Conservation (phyloP, 176 grass and related monocot species). For the Cocos nucifera region DNA sequence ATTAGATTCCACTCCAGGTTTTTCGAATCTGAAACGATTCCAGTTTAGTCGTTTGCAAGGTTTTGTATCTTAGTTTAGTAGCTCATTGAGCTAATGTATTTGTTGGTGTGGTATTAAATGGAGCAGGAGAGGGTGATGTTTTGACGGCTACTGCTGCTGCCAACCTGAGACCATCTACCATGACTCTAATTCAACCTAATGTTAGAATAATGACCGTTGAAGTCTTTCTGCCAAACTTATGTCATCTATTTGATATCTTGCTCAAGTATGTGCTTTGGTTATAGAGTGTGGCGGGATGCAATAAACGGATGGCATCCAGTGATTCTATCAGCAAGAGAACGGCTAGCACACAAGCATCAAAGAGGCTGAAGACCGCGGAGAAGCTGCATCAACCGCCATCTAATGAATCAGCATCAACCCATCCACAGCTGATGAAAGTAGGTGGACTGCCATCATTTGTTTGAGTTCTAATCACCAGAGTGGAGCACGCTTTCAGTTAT, state of each 20-base stretch:
- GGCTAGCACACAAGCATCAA: constrained; percentile 14
- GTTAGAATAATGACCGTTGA: no score
- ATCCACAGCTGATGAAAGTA: constrained; percentile 25
- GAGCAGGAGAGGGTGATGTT: no score
- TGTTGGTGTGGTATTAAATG: no score
- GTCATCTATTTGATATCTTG: neutral
- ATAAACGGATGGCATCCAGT: constrained; percentile 27
- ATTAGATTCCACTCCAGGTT: constrained; percentile 26
- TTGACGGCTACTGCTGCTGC: no score
- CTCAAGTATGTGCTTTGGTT: constrained; percentile 4
- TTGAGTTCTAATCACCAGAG: neutral
- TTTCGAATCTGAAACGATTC: neutral
- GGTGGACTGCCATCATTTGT: neutral
- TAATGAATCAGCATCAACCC: constrained; percentile 15
- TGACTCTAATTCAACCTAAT: no score
- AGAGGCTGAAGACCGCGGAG: constrained; percentile 23
- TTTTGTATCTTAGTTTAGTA: neutral
- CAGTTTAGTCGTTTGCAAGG: neutral
- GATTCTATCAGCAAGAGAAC: constrained; percentile 6
- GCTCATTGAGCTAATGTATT: neutral
- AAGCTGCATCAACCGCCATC: constrained; percentile 16
- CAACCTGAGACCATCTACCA: no score
- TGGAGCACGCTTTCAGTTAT: neutral
- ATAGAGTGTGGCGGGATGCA: constrained; percentile 17
- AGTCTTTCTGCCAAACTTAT: neutral